phyloP scores from a whole-genome alignment of 2,329 filamentous ascomycete genomes.

The Claviceps lovelessii region DNA sequence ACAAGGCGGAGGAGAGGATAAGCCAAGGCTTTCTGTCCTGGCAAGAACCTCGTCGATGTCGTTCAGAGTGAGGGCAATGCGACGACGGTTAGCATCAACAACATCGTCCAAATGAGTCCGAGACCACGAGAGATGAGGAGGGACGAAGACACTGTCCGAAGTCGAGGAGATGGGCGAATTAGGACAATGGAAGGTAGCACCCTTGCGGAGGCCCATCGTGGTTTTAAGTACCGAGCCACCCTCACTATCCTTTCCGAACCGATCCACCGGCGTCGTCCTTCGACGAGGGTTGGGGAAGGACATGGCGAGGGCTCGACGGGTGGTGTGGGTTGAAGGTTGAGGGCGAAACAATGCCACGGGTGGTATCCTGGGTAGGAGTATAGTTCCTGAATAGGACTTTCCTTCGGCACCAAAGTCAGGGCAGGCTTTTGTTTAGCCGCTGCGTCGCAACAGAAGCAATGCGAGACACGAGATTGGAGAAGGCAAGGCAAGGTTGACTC shows the following conservation, averaged over 20 bases:
- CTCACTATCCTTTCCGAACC: slow-evolving; percentile 19
- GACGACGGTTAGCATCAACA: slow-evolving; percentile 53
- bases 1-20: slow-evolving; percentile 20
- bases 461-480: not conserved
- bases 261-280: slow-evolving; percentile 31
- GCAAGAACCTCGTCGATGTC: slow-evolving; percentile 50
- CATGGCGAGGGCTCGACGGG: slow-evolving; percentile 22
- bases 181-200: slow-evolving; percentile 50
- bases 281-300: slow-evolving; percentile 33
- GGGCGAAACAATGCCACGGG: not conserved
- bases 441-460: not conserved
- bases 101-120: slow-evolving; percentile 59
- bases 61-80: slow-evolving; percentile 51
- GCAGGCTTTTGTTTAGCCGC: not conserved
- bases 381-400: not conserved
- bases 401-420: not conserved
- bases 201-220: slow-evolving; percentile 46
- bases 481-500: not conserved
- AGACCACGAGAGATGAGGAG: slow-evolving; percentile 48
- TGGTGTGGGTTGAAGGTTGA: not conserved
- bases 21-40: slow-evolving; percentile 26
- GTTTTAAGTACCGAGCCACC: slow-evolving; percentile 22
- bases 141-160: slow-evolving; percentile 28
- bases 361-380: not conserved
- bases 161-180: slow-evolving; percentile 22